phyloP scores from a whole-genome alignment of 495 filamentous ascomycete species.

The Xylaria grammica region DNA sequence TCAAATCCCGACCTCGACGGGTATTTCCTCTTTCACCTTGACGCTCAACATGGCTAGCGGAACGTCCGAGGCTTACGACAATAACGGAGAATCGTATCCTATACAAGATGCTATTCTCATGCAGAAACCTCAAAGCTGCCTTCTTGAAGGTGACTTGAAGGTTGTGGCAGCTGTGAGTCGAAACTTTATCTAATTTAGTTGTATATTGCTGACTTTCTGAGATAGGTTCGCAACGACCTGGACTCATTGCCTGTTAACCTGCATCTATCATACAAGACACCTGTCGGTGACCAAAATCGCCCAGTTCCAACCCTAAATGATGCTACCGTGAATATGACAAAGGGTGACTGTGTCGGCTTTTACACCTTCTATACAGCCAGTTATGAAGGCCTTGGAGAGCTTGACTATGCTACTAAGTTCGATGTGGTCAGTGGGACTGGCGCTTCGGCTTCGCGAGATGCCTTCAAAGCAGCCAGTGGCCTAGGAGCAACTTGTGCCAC shows the following conservation, averaged over 20 bases:
- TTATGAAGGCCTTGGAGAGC: conserved; percentile 49
- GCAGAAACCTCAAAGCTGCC: conserved; percentile 54
- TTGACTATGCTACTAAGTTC: conserved; percentile 55
- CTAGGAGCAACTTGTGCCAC: conserved; percentile 47
- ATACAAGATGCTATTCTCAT: conserved; percentile 49
- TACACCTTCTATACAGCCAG: conserved; percentile 60
- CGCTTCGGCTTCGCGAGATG: conserved; percentile 35
- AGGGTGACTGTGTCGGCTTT: conserved; percentile 54
- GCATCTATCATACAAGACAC: conserved; percentile 54
- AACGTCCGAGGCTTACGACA: conserved; percentile 46
- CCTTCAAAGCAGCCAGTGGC: conserved; percentile 48
- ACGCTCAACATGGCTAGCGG: conserved; percentile 49
- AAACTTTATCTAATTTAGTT: not conserved
- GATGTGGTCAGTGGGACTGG: conserved; percentile 51
- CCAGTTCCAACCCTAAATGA: conserved; percentile 55
- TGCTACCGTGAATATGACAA: conserved; percentile 50
- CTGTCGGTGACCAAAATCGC: conserved; percentile 45
- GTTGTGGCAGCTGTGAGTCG: conserved; percentile 47
- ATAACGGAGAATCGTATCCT: conserved; percentile 54
- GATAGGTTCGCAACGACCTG: conserved; percentile 56
- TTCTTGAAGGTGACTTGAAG: conserved; percentile 48
- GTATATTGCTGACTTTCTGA: conserved; percentile 26
- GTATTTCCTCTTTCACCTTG: conserved; percentile 55
- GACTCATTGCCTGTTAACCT: conserved; percentile 47
- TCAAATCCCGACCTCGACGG: conserved; percentile 41